These are phyloP conservation scores for Venturia asperata DNA, from an alignment of 2,329 filamentous ascomycete genomes.

Conservation along the genomic window DNA sequence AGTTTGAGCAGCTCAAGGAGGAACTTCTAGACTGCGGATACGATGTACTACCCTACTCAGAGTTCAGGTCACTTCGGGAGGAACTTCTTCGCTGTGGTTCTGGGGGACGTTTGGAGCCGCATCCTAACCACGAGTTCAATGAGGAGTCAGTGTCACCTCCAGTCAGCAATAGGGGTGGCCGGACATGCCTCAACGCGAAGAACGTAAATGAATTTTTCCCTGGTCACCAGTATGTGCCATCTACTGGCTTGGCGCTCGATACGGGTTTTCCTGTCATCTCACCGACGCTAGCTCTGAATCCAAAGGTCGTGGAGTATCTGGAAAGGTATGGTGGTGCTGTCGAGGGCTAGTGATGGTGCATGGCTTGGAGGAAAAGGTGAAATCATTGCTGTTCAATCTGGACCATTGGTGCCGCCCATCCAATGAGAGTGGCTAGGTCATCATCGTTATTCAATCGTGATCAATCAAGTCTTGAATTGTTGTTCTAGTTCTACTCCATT, in stretches of 20 bases:
- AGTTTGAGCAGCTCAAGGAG: not conserved
- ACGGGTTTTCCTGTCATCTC: not conserved
- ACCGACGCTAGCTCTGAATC: not conserved
- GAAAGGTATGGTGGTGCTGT: not conserved
- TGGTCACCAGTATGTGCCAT: not conserved
- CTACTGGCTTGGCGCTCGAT: not conserved
- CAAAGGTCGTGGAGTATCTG: not conserved
- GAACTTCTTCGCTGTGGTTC: not conserved
- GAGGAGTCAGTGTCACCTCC: not conserved
- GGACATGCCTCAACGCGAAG: not conserved
- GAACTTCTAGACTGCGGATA: not conserved
- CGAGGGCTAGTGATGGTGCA: not conserved
- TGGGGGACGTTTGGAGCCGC: not conserved
- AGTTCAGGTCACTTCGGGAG: not conserved
- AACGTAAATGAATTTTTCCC: not conserved
- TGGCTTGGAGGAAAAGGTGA: not conserved
- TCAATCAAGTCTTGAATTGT: not conserved
- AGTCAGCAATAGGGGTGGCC: not conserved
- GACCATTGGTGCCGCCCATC: not conserved
- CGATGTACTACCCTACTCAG: not conserved
- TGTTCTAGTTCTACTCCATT: not conserved
- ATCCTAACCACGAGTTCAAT: not conserved
- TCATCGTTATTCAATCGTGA: not conserved
- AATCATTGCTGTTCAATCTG: not conserved
- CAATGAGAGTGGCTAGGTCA: not conserved